A percentile compares a stretch with the other conserved stretches of the same genome.
phyloP scores from a whole-genome alignment of 1,284 basidiomycete genomes.

The Leccinum solheimii region DNA sequence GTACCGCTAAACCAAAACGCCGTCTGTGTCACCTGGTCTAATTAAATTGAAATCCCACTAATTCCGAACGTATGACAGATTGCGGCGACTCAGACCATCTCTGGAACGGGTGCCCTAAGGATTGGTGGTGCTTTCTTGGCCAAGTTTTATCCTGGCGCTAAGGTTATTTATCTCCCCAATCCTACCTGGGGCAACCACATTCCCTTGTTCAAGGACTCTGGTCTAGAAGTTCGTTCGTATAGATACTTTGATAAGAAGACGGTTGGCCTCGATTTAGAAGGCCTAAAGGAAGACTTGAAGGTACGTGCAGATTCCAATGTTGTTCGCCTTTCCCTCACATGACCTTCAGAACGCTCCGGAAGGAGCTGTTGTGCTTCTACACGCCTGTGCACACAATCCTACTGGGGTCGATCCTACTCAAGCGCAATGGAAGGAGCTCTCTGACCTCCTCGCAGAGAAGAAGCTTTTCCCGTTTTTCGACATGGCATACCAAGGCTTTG shows the following conservation, averaged over 20 bases:
- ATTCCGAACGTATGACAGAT: slow-evolving; percentile 52
- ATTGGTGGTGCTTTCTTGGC: slow-evolving; percentile 95
- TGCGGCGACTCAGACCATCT: slow-evolving; percentile 94
- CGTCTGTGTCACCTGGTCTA: slow-evolving; percentile 48
- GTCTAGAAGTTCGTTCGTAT: slow-evolving; percentile 91
- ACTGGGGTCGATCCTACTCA: slow-evolving; percentile 96
- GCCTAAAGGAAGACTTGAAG: slow-evolving; percentile 85
- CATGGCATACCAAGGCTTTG: slow-evolving; percentile 98
- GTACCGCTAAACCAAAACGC: slow-evolving; percentile 72
- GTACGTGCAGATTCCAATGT: slow-evolving; percentile 40
- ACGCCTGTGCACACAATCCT: slow-evolving; percentile 97
- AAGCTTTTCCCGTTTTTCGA: slow-evolving; percentile 92
- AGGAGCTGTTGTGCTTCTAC: slow-evolving; percentile 80
- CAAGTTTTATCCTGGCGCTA: slow-evolving; percentile 86
- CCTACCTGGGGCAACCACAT: slow-evolving; percentile 99
- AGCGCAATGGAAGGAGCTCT: slow-evolving; percentile 92
- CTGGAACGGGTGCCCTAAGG: slow-evolving; percentile 96
- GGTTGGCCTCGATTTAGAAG: slow-evolving; percentile 91
- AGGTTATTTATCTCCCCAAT: slow-evolving; percentile 89
- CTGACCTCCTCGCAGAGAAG: slow-evolving; percentile 85
- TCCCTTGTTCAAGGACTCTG: slow-evolving; percentile 85
- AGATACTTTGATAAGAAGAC: slow-evolving; percentile 95
- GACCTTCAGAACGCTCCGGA: slow-evolving; percentile 67
- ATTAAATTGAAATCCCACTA: neutral
- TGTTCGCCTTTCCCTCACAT: slow-evolving; percentile 1